Evolutionary conservation across 2,329 filamentous ascomycete species (phyloP), one percentile per base, ranked within the genome.

Genomic region (Verticillium albo-atrum): DNA sequence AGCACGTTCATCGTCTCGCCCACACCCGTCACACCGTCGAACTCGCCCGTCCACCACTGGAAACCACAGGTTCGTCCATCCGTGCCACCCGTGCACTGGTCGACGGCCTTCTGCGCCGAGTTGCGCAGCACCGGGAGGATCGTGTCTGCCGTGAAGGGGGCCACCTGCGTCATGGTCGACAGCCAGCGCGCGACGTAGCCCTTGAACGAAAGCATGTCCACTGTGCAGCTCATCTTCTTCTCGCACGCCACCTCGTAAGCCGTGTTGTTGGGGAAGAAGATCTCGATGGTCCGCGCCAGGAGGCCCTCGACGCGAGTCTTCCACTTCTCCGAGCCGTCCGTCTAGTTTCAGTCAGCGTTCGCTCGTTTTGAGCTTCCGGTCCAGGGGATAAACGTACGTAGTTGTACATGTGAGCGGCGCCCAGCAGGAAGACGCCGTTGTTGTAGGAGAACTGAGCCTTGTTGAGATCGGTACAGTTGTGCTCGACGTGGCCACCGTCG

Each of bases 351-450:
- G 42, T 50, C 42, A 50, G 42, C 9, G 25, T 20, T 50, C 42
- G 42, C 42, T 50, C 42, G 10, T 3, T 12, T 23, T 50, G 3
- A 9, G 3, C 30, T 28, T 15, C 2, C 25, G 53, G 37, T 60
- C 14, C 64, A 54, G 6, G 17, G 34, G 17, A n/a, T 14, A 4
- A 6, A 71, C 77, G 65, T 67, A 80, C 78, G 52, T 72, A 77
- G 65, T 89, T 88, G 70, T 86, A 89, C 84, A 89, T 85, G 67
- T 81, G 82, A 2, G 86, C 86, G 1, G 82, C 80, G 2, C 86
- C 87, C 32, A 82, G 76, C 4, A 87, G 67, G 60, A 81, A 84
- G 3, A 85, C 76, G 23, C 82, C 86, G 37, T 83, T 80, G 65
- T 84, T 86, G 68, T 87, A 86, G 0, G 83, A 82, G 74, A 83